A percentile compares a stretch with the other conserved stretches of the same genome.
Evolutionary conservation across 2,329 filamentous ascomycete species (phyloP).

Genomic region (Neopestalotiopsis sp.): DNA sequence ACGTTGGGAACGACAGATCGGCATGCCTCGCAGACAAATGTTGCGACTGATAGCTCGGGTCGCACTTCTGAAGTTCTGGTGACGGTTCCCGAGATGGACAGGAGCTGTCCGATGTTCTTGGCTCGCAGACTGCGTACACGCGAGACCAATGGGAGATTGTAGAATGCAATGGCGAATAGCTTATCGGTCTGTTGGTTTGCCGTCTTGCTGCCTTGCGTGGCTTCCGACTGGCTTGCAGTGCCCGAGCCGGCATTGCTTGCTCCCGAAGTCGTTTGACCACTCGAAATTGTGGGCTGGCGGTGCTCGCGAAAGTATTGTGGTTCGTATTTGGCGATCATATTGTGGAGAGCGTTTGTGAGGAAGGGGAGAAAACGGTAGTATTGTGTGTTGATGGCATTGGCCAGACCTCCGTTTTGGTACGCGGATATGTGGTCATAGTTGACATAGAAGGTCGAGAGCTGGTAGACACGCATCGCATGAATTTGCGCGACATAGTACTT

Average conservation of each 20-base stretch:
- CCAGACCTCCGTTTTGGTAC: slow-evolving; percentile 79
- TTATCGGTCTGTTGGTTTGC: slow-evolving; percentile 96
- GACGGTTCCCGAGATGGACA: slow-evolving; percentile 96
- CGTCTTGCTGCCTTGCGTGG: slow-evolving; percentile 70
- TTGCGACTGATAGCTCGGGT: slow-evolving; percentile 89
- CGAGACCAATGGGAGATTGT: slow-evolving; percentile 88
- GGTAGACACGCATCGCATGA: slow-evolving; percentile 73
- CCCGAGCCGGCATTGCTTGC: slow-evolving; percentile 67
- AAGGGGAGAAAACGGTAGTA: slow-evolving; percentile 97
- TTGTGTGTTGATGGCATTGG: slow-evolving; percentile 83
- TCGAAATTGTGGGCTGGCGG: slow-evolving; percentile 79
- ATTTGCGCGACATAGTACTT: slow-evolving; percentile 88
- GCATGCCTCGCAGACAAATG: slow-evolving; percentile 90
- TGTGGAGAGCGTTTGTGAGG: slow-evolving; percentile 85
- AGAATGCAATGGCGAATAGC: slow-evolving; percentile 90
- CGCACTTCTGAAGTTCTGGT: slow-evolving; percentile 96
- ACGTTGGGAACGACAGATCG: slow-evolving; percentile 85
- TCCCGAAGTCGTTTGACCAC: slow-evolving; percentile 72
- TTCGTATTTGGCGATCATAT: slow-evolving; percentile 92
- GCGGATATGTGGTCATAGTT: slow-evolving; percentile 84
- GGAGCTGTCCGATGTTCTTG: slow-evolving; percentile 86
- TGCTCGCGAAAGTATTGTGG: slow-evolving; percentile 93
- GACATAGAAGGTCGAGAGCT: slow-evolving; percentile 84
- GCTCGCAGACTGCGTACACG: slow-evolving; percentile 86
- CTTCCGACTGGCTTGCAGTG: slow-evolving; percentile 66